phyloP scores from a whole-genome alignment of 257 asterid genomes.

The Thymus mandschuricus region DNA sequence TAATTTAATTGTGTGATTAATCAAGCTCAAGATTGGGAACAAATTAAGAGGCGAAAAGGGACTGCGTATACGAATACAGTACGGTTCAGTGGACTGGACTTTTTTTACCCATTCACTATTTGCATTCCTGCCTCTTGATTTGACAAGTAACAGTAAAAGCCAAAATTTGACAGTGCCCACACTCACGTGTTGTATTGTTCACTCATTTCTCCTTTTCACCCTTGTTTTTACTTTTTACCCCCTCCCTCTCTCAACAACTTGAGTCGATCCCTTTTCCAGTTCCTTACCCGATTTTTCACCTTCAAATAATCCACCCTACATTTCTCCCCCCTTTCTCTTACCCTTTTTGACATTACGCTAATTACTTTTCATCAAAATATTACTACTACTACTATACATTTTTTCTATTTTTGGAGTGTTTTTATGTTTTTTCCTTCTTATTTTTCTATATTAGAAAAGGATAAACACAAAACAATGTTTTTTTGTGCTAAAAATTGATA shows the following conservation, averaged over 20 bases:
- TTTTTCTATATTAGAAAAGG: no score
- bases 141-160: slow-evolving; percentile 45
- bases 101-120: background rate
- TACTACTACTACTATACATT: no score
- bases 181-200: slow-evolving; percentile 45
- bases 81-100: background rate
- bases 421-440: no score
- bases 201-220: slow-evolving; percentile 19
- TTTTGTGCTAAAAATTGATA: no score
- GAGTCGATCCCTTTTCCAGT: background rate
- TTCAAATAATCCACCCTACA: background rate
- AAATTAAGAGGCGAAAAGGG: background rate
- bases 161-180: slow-evolving; percentile 12
- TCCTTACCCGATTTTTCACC: background rate
- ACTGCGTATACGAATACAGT: background rate
- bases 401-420: background rate
- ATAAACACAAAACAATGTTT: no score
- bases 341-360: background rate
- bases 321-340: background rate
- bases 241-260: background rate
- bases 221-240: slow-evolving; percentile 35
- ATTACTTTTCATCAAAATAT: no score
- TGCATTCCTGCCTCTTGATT: slow-evolving; percentile 21
- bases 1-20: background rate
- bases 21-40: background rate